phyloP scores from a whole-genome alignment of 768 basidiomycete species.

The Steccherinum ochraceum region DNA sequence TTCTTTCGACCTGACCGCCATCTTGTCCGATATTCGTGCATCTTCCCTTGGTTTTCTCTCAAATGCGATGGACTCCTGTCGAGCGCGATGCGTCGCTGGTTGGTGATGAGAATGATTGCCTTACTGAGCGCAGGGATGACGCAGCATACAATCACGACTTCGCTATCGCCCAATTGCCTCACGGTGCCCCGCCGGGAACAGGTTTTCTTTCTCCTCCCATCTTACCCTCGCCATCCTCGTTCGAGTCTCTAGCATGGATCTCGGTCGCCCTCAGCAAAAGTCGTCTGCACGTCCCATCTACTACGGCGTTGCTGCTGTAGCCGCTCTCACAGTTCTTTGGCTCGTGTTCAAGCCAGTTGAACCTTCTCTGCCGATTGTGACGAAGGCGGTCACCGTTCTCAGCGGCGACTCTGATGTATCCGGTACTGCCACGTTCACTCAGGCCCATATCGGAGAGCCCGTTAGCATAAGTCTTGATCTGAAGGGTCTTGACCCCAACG shows the following conservation, averaged over 20 bases:
- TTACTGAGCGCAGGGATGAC: neutral
- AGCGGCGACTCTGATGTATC: conserved; percentile 52
- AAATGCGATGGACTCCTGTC: neutral
- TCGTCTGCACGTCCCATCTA: conserved; percentile 1
- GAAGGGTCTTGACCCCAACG: conserved; percentile 48
- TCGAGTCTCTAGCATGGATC: neutral
- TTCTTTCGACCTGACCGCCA: too few relatives aligned
- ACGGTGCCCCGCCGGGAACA: too few relatives aligned
- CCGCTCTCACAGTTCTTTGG: conserved; percentile 3
- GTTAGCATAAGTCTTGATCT: conserved; percentile 62
- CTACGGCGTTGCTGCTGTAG: conserved; percentile 3
- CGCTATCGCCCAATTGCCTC: too few relatives aligned
- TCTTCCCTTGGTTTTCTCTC: neutral
- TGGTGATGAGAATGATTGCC: neutral
- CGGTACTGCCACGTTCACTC: conserved; percentile 64
- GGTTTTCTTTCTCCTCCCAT: too few relatives aligned
- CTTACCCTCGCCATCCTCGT: neutral
- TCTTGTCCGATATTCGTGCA: neutral
- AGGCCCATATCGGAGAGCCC: conserved; percentile 39
- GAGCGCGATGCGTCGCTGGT: neutral
- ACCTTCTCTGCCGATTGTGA: neutral
- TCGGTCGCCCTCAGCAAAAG: conserved; percentile 3
- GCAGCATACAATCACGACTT: too few relatives aligned
- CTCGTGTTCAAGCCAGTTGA: conserved; percentile 3
- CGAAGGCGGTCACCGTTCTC: conserved; percentile 45